Evolutionary conservation across 345 rosid genomes (phyloP), one percentile per base, ranked within the genome.

Genomic region (Alliaria petiolata): DNA sequence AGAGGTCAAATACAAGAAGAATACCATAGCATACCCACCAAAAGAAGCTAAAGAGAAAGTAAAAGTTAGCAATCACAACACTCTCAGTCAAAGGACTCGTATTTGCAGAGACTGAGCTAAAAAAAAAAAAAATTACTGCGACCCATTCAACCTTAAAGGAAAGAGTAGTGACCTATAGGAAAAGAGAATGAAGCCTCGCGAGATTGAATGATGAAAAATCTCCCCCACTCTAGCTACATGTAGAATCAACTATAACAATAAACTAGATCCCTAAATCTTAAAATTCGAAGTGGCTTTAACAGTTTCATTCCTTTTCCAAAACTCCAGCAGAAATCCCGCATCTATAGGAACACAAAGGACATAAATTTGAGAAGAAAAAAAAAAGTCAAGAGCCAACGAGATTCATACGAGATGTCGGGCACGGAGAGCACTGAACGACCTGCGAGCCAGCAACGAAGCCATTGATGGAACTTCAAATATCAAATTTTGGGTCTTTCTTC

Each of bases 371-470:
- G 3, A 22, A 22, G 3, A 28, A 44, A 51, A 51, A 6, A 6
- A 33, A 6, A 6, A 9, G 14, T 20, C 2, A 54, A 72, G 72
- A 62, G 77, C 31, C 12, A 62, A 44, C 8, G 45, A 62, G 69
- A 67, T 36, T 53, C 90, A 74, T 56, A 87, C 90, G 63, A 83
- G 83, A 40, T 85, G 85, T 53, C 95, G 85, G 67, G 88, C 84
- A 6, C 87, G 85, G 70, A 88, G 76, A 63, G 87, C 82, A 28
- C 62, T 76, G 78, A 90, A 71, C 25, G 98, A 88, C 83, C 84
- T 88, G 79, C 97, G 95, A 85, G 90, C 97, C 46, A 93, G 71
- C 64, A 90, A 82, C 51, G 86, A 83, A 74, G 90, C 93, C 87
- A 89, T 88, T 69, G 74, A 44, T 62, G 40, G 62, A 67, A 7